Evolutionary conservation across 768 basidiomycete genomes (phyloP).

Genomic region (Gloeostereum incarnatum): DNA sequence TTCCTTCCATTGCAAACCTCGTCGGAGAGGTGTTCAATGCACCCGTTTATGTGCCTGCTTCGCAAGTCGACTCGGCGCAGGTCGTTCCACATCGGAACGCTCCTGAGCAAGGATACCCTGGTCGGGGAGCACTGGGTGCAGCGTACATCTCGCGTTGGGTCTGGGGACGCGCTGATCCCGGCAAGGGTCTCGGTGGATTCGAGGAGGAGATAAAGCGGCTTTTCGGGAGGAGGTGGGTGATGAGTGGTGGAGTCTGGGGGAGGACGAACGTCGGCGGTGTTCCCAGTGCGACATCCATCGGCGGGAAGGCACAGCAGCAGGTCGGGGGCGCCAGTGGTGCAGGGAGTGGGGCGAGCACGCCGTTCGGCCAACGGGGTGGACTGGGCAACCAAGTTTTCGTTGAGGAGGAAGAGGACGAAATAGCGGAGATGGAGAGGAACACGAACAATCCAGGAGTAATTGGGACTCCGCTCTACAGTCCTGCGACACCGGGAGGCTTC

Average conservation of each 20-base stretch:
- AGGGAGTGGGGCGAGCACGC: too few relatives aligned
- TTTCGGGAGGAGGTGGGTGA: conserved; percentile 66
- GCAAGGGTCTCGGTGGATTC: conserved; percentile 46
- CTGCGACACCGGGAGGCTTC: conserved; percentile 8
- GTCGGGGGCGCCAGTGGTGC: too few relatives aligned
- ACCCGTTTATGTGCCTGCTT: conserved; percentile 63
- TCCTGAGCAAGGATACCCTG: conserved; percentile 59
- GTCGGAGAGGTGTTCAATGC: conserved; percentile 81
- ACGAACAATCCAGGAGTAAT: conserved; percentile 18
- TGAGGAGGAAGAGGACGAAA: conserved; percentile 75
- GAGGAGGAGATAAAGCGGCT: conserved; percentile 75
- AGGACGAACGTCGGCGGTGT: conserved; percentile 30
- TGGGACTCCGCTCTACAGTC: conserved; percentile 12
- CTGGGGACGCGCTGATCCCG: conserved; percentile 59
- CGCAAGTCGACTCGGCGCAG: conserved; percentile 74
- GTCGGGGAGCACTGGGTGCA: conserved; percentile 60
- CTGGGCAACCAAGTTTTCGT: conserved; percentile 45
- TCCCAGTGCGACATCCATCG: not conserved
- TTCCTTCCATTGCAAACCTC: conserved; percentile 73
- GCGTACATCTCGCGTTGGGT: conserved; percentile 83
- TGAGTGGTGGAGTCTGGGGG: conserved; percentile 46
- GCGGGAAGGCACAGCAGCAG: too few relatives aligned
- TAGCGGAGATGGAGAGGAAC: conserved; percentile 44
- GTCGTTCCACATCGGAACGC: conserved; percentile 64
- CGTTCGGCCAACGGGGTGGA: too few relatives aligned